Evolutionary conservation across 1,284 basidiomycete species (phyloP).

Genomic region (Ceraceosorus guamensis): DNA sequence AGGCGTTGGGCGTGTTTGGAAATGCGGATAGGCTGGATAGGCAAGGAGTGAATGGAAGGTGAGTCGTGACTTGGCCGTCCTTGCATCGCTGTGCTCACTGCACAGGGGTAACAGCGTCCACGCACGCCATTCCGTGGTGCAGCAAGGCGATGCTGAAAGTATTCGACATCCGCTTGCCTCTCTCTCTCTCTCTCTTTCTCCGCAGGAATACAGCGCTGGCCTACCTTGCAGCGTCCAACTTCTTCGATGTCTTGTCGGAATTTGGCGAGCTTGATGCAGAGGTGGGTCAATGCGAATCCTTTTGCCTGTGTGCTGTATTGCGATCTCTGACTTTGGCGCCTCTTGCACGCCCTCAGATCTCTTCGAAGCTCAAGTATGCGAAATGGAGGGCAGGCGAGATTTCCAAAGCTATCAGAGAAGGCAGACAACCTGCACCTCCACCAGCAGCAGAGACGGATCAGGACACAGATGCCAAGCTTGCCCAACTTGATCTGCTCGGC

Average conservation of each 20-base stretch:
- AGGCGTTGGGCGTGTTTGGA: slow-evolving; percentile 78
- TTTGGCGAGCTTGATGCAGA: slow-evolving; percentile 56
- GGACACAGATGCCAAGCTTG: slow-evolving; percentile 2
- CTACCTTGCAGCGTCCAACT: slow-evolving; percentile 78
- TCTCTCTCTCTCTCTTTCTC: no score
- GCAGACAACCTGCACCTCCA: slow-evolving; percentile 8
- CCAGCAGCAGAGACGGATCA: neutral
- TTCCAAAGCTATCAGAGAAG: slow-evolving; percentile 78
- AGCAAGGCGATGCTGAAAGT: no score
- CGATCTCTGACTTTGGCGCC: slow-evolving; percentile 35
- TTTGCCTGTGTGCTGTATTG: slow-evolving; percentile 13
- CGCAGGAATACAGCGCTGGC: slow-evolving; percentile 72
- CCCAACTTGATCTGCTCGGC: slow-evolving; percentile 49
- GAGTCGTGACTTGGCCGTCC: slow-evolving; percentile 22
- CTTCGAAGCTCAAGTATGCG: slow-evolving; percentile 73
- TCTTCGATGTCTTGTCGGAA: slow-evolving; percentile 70
- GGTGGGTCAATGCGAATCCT: slow-evolving; percentile 22
- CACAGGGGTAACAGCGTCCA: no score
- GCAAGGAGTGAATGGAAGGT: slow-evolving; percentile 67
- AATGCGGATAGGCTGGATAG: slow-evolving; percentile 87
- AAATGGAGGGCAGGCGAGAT: slow-evolving; percentile 92
- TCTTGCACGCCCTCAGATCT: slow-evolving; percentile 54
- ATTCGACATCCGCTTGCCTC: slow-evolving; percentile 1
- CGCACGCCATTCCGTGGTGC: no score
- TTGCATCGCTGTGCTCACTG: no score